Evolutionary conservation across 129 eudicot genomes (phyloP), one percentile per base, ranked within the genome.

Genomic region (Chrysanthemum makinoi): DNA sequence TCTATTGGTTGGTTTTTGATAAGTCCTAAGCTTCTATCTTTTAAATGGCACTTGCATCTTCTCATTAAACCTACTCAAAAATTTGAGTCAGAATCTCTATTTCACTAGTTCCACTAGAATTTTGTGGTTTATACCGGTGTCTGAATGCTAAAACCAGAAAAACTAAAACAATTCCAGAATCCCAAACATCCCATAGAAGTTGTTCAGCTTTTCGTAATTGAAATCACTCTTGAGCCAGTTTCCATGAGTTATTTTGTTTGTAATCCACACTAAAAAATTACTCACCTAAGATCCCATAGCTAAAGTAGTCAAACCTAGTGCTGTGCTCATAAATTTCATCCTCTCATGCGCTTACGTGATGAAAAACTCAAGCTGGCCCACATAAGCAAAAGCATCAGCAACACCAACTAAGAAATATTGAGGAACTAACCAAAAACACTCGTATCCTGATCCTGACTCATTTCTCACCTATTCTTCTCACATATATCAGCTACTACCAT

Each of bases 231-330:
- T 81, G 19, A 90, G 85, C 95, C 95, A 87, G 1, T 35, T 30
- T 44, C 78, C 77, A 3, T 78, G 56, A 7, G 91, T 75, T 15
- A 69, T 78, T n/a, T 44, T 46, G 35, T 47, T 66, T 46, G 57
- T 46, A 12, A 83, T n/a, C 14, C 85, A 77, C 17, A 91, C 97
- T 19, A 91, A 53, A 80, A 87, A 58, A 69, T 89, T 91, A 68
- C 97, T 91, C 24, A 80, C 79, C 44, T 79, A 91, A 65, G 74
- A 87, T 6, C 95, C 97, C 89, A 83, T 83, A 0, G 97, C 84
- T 13, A 87, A 73, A 3, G 88, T 81, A 73, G 86, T 87, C 0
- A 91, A 74, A 59, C 85, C 85, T 47, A 66, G 33, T 28, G 33
- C 0, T 28, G 33, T 28, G 33, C 33, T 28, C 33, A 28, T 28